Base-by-base conservation (phyloP, 2,329 filamentous ascomycete genomes). In the Sporothrix humicola region DNA sequence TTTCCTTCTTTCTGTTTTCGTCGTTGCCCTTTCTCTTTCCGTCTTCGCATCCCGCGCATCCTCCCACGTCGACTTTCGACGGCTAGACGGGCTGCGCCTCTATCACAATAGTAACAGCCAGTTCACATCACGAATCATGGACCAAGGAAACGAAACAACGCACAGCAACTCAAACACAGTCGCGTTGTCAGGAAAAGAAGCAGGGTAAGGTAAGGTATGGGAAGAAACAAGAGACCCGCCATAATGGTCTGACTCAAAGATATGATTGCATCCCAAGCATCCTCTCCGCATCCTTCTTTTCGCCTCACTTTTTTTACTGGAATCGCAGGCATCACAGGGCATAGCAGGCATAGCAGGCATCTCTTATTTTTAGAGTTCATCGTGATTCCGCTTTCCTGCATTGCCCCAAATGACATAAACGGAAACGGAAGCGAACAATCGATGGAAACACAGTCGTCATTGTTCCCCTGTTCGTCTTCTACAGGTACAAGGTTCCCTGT, bases 281-380 rank as follows among this genome's bases (percentile, higher is more conserved):
- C 52, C 15, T 54, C 31, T 37, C 31, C 31, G 31, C 31, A 37
- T 37, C 31, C 31, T 20, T 12, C 20, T 12, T n/a, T 63, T 44
- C 58, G 58, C 58, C 31, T 63, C 26, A 63, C 31, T 44, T 63
- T 61, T 42, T 44, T 12, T 44, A 42, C 13, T 63, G 37, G 37
- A 9, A 20, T 46, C n/a, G 52, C 52, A 23, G 31, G 31, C 23
- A 26, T 26, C 23, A 26, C 23, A 26, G 1, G 23, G 23, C 1
- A 26, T 26, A 26, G 23, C 23, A 26, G 23, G 23, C 31, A 37
- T 37, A 37, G 31, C 31, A 37, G 31, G 31, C 7, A 37, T 2
- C 37, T 46, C 13, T 23, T 46, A 12, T 63, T 44, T 65, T 65
- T 65, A 59, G 56, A 59, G 26, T 59, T 8, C 26, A 1, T 1